A percentile compares a stretch with the other conserved stretches of the same genome.
Evolutionary conservation across 176 grass and related monocot genomes (phyloP).

Genomic region (Elymus sibiricus): DNA sequence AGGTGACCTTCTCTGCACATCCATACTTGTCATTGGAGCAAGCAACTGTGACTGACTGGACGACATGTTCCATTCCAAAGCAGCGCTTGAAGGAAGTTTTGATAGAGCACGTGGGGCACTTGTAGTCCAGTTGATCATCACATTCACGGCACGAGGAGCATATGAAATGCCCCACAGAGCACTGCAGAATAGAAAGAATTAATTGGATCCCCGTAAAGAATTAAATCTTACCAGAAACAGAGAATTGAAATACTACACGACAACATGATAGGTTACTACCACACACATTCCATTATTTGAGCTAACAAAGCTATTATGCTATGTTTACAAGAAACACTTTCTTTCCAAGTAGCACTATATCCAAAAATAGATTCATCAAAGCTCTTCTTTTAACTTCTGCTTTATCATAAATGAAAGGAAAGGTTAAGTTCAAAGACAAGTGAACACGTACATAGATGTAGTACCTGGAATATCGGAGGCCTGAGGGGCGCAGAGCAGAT

Average conservation of each 20-base stretch:
- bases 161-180: conserved; percentile 1
- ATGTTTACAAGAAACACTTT: neutral
- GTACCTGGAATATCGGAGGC: neutral
- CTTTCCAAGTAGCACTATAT: neutral
- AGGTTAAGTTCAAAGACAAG: neutral
- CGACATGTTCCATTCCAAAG: neutral
- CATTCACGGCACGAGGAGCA: neutral
- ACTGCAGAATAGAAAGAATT: neutral
- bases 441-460: neutral
- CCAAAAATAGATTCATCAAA: neutral
- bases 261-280: neutral
- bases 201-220: neutral
- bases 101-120: neutral
- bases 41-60: neutral
- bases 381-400: neutral
- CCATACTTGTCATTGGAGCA: neutral
- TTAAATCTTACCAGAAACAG: neutral
- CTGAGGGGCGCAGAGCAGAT: neutral
- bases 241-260: neutral
- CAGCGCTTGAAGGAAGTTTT: neutral
- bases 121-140: neutral
- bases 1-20: conserved; percentile 2
- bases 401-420: neutral
- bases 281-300: neutral
- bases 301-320: neutral